Percentiles rank a stretch among this genome's conserved stretches.
phyloP scores from a whole-genome alignment of 352 stramenopile species.

The Pythium aphanidermatum region DNA sequence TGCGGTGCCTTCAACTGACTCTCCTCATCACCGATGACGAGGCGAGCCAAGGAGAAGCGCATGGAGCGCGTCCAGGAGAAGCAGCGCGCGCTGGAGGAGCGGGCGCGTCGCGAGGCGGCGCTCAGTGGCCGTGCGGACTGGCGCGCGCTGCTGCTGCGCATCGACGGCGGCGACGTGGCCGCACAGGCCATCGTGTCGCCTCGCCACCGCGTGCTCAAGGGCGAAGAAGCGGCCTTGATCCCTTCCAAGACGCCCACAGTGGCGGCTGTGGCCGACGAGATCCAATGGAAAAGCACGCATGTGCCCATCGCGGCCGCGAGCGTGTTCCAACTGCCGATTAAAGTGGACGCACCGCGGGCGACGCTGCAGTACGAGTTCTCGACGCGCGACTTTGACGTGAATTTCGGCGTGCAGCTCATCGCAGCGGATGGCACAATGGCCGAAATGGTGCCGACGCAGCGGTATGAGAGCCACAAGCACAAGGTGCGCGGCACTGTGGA shows the following conservation, averaged over 20 bases:
- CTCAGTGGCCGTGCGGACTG: slow-evolving; percentile 44
- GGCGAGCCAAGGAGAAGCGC: slow-evolving; percentile 67
- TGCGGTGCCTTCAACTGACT: neutral
- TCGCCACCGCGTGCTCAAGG: slow-evolving; percentile 8
- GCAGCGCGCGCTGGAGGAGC: slow-evolving; percentile 36
- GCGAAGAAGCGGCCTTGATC: neutral
- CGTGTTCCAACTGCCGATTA: slow-evolving; percentile 67
- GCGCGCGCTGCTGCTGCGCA: slow-evolving; percentile 46
- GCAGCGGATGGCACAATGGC: slow-evolving; percentile 43
- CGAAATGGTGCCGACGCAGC: slow-evolving; percentile 42
- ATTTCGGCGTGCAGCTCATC: slow-evolving; percentile 70
- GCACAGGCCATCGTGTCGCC: slow-evolving; percentile 13
- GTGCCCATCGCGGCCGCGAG: slow-evolving; percentile 59
- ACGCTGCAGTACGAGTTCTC: slow-evolving; percentile 60
- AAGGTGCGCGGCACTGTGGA: slow-evolving; percentile 33
- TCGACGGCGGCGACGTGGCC: slow-evolving; percentile 33
- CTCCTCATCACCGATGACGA: slow-evolving; percentile 39
- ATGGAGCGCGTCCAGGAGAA: slow-evolving; percentile 56
- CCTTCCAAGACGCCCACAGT: slow-evolving; percentile 3
- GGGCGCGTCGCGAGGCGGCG: slow-evolving; percentile 26
- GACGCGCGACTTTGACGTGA: slow-evolving; percentile 66
- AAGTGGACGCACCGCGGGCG: slow-evolving; percentile 52
- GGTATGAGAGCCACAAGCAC: slow-evolving; percentile 64
- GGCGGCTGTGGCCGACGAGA: slow-evolving; percentile 32
- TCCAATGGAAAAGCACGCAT: slow-evolving; percentile 76